phyloP scores from a whole-genome alignment of 2,329 filamentous ascomycete species.

The Fusarium sp. region DNA sequence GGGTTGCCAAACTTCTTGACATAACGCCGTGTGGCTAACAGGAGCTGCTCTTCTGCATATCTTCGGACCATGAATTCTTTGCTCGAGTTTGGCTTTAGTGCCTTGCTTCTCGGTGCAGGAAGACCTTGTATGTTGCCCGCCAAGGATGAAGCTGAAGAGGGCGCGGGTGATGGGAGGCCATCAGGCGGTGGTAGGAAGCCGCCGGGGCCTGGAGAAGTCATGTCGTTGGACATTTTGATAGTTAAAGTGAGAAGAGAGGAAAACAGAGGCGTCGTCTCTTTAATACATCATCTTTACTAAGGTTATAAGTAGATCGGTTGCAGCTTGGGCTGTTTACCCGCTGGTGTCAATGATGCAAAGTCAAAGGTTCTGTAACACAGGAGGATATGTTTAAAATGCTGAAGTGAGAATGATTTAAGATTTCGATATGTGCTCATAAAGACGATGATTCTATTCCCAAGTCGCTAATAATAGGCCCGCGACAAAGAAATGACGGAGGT shows the following conservation, averaged over 20 bases:
- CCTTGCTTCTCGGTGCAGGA: constrained; percentile 65
- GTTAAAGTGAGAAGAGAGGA: background rate
- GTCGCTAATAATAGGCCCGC: constrained; percentile 2
- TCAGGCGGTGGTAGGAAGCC: constrained; percentile 62
- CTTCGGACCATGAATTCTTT: constrained; percentile 70
- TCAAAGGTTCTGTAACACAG: background rate
- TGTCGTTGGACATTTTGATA: background rate
- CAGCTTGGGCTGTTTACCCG: background rate
- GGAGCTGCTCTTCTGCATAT: constrained; percentile 65
- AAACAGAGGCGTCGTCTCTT: background rate
- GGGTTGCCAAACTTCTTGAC: constrained; percentile 67
- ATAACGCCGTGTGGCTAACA: constrained; percentile 67
- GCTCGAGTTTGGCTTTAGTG: constrained; percentile 65
- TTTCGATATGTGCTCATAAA: background rate
- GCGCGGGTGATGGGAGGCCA: constrained; percentile 65
- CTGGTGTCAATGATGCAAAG: background rate
- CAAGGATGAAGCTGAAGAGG: constrained; percentile 59
- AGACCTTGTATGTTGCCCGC: constrained; percentile 54
- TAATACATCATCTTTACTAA: constrained; percentile 1
- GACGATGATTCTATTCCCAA: background rate
- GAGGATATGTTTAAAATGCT: background rate
- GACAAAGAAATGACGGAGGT: constrained; percentile 25
- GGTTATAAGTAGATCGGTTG: background rate
- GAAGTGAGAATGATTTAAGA: background rate
- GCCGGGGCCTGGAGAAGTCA: constrained; percentile 51